These are phyloP conservation scores for Chlorella sp. DNA, from an alignment of 139 green algal species.

Conservation along the genomic window DNA sequence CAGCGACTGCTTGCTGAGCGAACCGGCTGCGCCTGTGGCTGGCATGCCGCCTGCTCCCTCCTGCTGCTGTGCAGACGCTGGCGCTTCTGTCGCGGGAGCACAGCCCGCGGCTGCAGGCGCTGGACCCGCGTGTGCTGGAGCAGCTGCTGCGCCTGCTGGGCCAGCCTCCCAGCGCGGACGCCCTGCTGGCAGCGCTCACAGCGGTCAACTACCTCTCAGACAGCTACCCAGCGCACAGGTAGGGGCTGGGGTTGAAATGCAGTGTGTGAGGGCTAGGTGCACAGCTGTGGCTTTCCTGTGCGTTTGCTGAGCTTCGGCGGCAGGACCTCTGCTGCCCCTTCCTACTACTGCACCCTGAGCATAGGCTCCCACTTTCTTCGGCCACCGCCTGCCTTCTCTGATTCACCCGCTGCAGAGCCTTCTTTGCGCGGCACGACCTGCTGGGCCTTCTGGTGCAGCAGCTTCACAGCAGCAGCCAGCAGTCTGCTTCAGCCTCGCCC, in stretches of 20 bases:
- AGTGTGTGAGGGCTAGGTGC: too few relatives aligned
- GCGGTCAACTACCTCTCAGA: slow-evolving; percentile 4
- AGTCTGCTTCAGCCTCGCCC: background rate
- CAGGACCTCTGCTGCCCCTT: background rate
- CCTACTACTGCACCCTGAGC: background rate
- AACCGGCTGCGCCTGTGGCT: background rate
- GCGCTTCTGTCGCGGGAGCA: slow-evolving; percentile 26
- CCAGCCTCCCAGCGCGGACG: background rate
- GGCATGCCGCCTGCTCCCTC: background rate
- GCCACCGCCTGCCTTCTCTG: too few relatives aligned
- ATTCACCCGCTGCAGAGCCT: background rate
- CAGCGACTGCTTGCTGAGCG: background rate
- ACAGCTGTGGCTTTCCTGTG: background rate
- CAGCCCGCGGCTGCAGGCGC: slow-evolving; percentile 30
- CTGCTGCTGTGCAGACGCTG: background rate
- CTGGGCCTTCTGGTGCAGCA: slow-evolving; percentile 8
- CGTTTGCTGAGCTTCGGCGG: background rate
- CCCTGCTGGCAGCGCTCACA: slow-evolving; percentile 23
- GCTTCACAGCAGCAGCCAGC: slow-evolving; percentile 2
- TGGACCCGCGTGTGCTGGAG: background rate
- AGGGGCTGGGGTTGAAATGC: background rate
- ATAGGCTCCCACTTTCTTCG: too few relatives aligned
- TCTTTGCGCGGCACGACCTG: slow-evolving; percentile 21
- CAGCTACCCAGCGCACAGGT: slow-evolving; percentile 11
- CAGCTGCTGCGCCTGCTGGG: slow-evolving; percentile 25